A percentile compares a stretch with the other conserved stretches of the same genome.
Evolutionary conservation across 2,329 filamentous ascomycete genomes (phyloP).

Genomic region (Penicillium verrucosum): DNA sequence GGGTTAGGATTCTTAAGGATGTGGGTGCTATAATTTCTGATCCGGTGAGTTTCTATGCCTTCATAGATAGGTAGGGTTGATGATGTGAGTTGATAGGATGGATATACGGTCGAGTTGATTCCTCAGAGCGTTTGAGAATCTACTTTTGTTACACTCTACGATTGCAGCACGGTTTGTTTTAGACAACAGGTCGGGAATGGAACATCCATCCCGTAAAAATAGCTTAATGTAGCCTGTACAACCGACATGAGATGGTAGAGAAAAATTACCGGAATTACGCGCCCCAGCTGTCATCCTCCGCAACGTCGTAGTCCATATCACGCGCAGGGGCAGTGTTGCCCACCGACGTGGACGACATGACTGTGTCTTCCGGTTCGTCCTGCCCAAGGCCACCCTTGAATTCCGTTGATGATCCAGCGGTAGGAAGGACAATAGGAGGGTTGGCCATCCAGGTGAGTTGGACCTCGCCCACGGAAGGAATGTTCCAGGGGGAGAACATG

Average conservation of each 20-base stretch:
- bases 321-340: constrained; percentile 13
- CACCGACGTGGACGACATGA: constrained; percentile 29
- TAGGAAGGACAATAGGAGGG: constrained; percentile 25
- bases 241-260: not conserved
- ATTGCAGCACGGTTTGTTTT: not conserved
- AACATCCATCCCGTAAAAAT: not conserved
- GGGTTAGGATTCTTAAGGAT: constrained; percentile 38
- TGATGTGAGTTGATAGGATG: constrained; percentile 25
- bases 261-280: constrained; percentile 3
- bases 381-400: constrained; percentile 25
- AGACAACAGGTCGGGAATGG: not conserved
- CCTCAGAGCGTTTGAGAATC: constrained; percentile 25
- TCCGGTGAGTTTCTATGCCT: constrained; percentile 30
- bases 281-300: constrained; percentile 49
- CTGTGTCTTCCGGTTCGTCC: constrained; percentile 28
- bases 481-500: constrained; percentile 46
- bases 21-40: constrained; percentile 38
- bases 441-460: constrained; percentile 55
- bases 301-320: constrained; percentile 52
- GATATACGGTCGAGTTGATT: constrained; percentile 35
- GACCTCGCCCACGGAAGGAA: constrained; percentile 53
- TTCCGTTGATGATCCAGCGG: constrained; percentile 18
- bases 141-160: not conserved
- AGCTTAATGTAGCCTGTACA: constrained; percentile 8
- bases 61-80: not conserved